These are phyloP conservation scores for Trypanosoma scelopori DNA, from an alignment of 208 protist species.

Conservation along the genomic window DNA sequence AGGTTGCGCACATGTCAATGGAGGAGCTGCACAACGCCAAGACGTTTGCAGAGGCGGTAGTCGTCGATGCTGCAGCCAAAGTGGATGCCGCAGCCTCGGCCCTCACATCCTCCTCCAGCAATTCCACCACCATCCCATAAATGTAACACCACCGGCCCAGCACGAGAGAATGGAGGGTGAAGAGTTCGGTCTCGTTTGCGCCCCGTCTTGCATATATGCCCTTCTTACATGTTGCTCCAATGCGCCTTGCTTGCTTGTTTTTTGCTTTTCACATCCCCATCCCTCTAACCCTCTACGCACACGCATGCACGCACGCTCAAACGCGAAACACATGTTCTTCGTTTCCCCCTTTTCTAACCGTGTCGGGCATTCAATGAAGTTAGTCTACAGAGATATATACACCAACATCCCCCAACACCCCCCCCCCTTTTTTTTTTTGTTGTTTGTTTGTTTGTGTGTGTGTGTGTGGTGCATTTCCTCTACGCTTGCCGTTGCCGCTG, in stretches of 20 bases:
- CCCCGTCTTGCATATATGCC: too few relatives aligned
- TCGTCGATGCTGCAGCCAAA: background rate
- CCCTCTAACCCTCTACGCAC: too few relatives aligned
- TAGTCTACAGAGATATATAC: background rate
- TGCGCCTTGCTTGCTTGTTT: too few relatives aligned
- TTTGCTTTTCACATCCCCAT: too few relatives aligned
- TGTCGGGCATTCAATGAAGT: background rate
- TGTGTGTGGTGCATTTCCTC: too few relatives aligned
- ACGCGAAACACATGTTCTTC: background rate
- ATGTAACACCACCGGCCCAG: background rate
- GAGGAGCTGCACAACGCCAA: slow-evolving; percentile 5
- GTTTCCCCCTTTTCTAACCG: background rate
- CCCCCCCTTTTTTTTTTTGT: slow-evolving; percentile 13
- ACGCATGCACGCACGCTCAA: too few relatives aligned
- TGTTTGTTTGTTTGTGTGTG: slow-evolving; percentile 4
- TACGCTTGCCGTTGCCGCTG: slow-evolving; percentile 4
- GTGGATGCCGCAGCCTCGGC: background rate
- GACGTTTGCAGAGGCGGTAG: background rate
- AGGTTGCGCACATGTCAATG: background rate
- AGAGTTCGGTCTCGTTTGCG: too few relatives aligned
- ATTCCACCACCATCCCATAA: background rate
- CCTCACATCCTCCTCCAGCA: background rate
- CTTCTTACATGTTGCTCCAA: too few relatives aligned
- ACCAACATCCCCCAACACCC: background rate
- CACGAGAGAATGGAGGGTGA: too few relatives aligned